A percentile compares a stretch with the other conserved stretches of the same genome.
Conservation (phyloP, 768 basidiomycete genomes). For the Collybiopsis confluens region DNA sequence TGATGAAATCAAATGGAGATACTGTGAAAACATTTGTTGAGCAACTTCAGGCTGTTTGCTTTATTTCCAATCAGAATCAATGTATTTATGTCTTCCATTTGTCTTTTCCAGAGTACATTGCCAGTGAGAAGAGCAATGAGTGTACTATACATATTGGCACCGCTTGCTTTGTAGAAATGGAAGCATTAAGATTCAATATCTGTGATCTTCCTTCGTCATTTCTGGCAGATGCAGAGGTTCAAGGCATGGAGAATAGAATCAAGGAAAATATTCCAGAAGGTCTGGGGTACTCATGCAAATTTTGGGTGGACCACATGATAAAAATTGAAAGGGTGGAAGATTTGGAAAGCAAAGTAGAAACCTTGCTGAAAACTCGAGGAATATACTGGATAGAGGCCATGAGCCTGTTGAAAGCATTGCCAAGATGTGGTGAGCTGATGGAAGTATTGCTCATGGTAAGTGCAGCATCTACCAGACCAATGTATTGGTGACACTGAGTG, state of each 20-base stretch:
- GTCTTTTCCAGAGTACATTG: constrained; percentile 6
- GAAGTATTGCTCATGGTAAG: too few relatives aligned
- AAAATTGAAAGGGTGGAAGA: not conserved
- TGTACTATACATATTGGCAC: not conserved
- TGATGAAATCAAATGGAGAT: not conserved
- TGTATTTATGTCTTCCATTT: not conserved
- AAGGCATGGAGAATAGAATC: not conserved
- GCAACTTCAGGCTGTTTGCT: not conserved
- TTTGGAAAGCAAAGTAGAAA: too few relatives aligned
- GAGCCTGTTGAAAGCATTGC: too few relatives aligned
- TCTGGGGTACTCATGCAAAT: constrained; percentile 3
- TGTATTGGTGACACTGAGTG: too few relatives aligned
- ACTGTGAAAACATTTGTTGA: not conserved
- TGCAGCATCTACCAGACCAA: too few relatives aligned
- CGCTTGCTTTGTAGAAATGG: not conserved
- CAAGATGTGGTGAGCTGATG: too few relatives aligned
- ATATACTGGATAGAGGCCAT: too few relatives aligned
- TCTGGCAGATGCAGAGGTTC: not conserved
- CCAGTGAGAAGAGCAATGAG: not conserved
- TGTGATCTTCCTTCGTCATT: constrained; percentile 4
- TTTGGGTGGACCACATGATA: not conserved
- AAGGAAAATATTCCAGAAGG: not conserved
- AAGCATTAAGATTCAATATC: constrained; percentile 7
- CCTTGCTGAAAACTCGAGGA: too few relatives aligned
- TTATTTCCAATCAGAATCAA: not conserved